A percentile compares a stretch with the other conserved stretches of the same genome.
These are phyloP conservation scores for Microcos paniculata DNA, from an alignment of 345 rosid species.

Conservation along the genomic window DNA sequence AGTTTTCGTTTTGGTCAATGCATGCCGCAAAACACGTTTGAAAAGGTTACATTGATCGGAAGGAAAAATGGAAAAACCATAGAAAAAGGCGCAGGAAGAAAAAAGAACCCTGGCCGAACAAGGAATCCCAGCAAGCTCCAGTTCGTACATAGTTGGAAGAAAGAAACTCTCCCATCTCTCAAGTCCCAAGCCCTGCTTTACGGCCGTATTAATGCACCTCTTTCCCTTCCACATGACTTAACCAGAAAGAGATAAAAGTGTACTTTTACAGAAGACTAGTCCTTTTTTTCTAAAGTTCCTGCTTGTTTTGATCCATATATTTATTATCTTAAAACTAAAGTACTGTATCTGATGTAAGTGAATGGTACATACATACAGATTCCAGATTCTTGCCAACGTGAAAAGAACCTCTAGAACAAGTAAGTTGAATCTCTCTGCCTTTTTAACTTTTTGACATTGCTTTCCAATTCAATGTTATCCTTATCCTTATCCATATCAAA, in stretches of 20 bases:
- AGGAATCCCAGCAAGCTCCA: background rate
- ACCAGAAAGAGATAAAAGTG: background rate
- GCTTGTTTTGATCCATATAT: background rate
- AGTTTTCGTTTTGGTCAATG: too few relatives aligned
- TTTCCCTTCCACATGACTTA: background rate
- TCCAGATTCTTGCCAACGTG: background rate
- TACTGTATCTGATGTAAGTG: background rate
- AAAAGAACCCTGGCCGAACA: background rate
- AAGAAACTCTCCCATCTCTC: background rate
- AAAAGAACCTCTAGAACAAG: constrained; percentile 2
- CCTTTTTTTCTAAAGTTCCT: background rate
- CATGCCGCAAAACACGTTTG: too few relatives aligned
- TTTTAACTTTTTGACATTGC: background rate
- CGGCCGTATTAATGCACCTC: background rate
- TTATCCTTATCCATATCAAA: too few relatives aligned
- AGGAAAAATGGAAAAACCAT: background rate
- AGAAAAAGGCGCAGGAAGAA: background rate
- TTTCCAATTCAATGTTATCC: background rate
- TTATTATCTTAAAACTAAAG: background rate
- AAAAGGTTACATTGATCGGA: too few relatives aligned
- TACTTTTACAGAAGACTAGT: background rate
- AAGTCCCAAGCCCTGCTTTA: background rate
- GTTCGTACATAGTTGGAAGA: background rate
- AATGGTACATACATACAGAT: background rate
- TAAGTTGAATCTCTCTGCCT: background rate